Evolutionary conservation across 345 rosid genomes (phyloP).

Genomic region (Crucihimalaya himalaica): DNA sequence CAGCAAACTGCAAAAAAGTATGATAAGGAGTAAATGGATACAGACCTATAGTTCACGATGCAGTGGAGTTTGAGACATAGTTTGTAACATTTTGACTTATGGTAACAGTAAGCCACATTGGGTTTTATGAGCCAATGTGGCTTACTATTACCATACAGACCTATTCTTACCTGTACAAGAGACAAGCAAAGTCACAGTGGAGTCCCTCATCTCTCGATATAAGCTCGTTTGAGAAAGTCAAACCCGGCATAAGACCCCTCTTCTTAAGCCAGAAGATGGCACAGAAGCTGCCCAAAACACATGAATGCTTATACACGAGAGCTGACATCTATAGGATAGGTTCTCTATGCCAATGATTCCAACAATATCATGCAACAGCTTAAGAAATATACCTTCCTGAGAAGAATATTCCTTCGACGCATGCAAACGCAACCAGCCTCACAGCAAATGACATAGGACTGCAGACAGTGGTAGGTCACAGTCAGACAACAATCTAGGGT

Average conservation of each 20-base stretch:
- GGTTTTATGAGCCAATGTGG: neutral
- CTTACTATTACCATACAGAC: neutral
- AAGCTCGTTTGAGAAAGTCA: conserved; percentile 91
- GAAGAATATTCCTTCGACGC: conserved; percentile 91
- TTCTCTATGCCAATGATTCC: neutral
- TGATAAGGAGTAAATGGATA: neutral
- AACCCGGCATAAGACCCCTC: conserved; percentile 96
- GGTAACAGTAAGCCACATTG: neutral
- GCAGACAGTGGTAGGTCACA: conserved; percentile 19
- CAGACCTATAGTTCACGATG: neutral
- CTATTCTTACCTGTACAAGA: conserved; percentile 64
- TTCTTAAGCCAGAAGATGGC: conserved; percentile 96
- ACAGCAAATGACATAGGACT: conserved; percentile 78
- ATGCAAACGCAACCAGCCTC: conserved; percentile 86
- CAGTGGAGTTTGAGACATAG: neutral
- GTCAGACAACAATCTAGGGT: neutral
- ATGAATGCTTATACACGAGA: conserved; percentile 16
- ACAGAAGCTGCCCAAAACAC: conserved; percentile 65
- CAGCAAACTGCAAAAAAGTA: conserved; percentile 55
- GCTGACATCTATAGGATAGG: neutral
- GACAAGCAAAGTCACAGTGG: conserved; percentile 96
- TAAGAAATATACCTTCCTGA: conserved; percentile 71
- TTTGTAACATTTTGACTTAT: neutral
- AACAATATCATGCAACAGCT: neutral
- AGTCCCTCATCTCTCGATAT: conserved; percentile 94